Conservation (phyloP, 305 asterid genomes). For the Fraxinus velutina region DNA sequence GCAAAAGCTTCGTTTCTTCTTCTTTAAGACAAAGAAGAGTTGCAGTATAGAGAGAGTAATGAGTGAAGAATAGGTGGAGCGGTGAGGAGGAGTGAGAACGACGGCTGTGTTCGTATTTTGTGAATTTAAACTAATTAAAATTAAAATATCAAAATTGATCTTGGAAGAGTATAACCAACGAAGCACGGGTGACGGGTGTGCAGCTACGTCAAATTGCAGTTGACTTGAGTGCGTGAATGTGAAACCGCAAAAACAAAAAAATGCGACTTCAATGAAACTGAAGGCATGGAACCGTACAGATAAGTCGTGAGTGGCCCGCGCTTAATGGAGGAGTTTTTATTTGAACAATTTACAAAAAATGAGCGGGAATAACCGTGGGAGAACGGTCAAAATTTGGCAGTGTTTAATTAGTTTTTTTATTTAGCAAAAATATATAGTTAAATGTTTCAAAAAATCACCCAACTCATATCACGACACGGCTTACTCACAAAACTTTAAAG, state of each 20-base stretch:
- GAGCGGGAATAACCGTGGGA: constrained; percentile 57
- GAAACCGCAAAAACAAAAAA: background rate
- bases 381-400: constrained; percentile 19
- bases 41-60: constrained; percentile 30
- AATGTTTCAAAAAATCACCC: too few species aligned
- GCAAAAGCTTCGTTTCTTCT: constrained; percentile 42
- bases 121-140: constrained; percentile 39
- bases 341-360: constrained; percentile 29
- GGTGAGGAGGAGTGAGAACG: constrained; percentile 39
- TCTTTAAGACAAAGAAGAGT: constrained; percentile 53
- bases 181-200: background rate
- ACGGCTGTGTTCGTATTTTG: constrained; percentile 27
- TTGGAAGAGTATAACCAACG: constrained; percentile 3
- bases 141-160: background rate
- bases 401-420: constrained; percentile 12
- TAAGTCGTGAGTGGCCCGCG: constrained; percentile 24
- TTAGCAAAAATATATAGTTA: background rate
- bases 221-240: background rate
- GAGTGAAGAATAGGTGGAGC: constrained; percentile 29
- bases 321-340: constrained; percentile 13
- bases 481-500: too few species aligned
- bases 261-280: background rate
- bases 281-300: background rate
- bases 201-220: background rate
- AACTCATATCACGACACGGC: too few species aligned